Evolutionary conservation across 192 early-diverging fungal species (phyloP).

Genomic region (Coemansia sp.): DNA sequence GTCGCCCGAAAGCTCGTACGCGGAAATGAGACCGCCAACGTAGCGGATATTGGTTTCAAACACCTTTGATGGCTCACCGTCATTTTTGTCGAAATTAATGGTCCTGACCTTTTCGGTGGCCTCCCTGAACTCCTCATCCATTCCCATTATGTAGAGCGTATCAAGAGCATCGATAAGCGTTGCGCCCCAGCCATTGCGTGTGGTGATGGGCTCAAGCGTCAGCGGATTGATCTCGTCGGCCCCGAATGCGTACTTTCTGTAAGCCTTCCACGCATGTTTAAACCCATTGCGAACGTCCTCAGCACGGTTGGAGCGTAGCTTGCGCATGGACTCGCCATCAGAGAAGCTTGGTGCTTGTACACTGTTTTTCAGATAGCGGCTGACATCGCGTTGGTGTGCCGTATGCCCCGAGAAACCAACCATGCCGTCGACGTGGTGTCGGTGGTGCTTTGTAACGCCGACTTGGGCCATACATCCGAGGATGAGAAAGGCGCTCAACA

Average conservation of each 20-base stretch:
- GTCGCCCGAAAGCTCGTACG: conserved; percentile 71
- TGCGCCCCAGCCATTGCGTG: conserved; percentile 70
- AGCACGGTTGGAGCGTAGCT: conserved; percentile 56
- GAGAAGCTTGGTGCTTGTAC: conserved; percentile 50
- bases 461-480: conserved; percentile 22
- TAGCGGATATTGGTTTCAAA: conserved; percentile 91
- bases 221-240: conserved; percentile 69
- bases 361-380: conserved; percentile 21
- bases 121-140: conserved; percentile 75
- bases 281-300: conserved; percentile 64
- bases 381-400: conserved; percentile 31
- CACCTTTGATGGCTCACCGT: conserved; percentile 69
- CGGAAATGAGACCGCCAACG: conserved; percentile 82
- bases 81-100: conserved; percentile 70
- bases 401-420: conserved; percentile 36
- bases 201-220: conserved; percentile 49
- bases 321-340: conserved; percentile 22
- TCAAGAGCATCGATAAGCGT: conserved; percentile 93
- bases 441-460: conserved; percentile 20
- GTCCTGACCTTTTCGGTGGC: conserved; percentile 68
- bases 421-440: conserved; percentile 37
- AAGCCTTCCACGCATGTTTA: conserved; percentile 72
- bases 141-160: conserved; percentile 82
- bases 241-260: conserved; percentile 75
- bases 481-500: conserved; percentile 16